Conservation (phyloP, 2,329 filamentous ascomycete genomes). For the Botrytis cinerea region DNA sequence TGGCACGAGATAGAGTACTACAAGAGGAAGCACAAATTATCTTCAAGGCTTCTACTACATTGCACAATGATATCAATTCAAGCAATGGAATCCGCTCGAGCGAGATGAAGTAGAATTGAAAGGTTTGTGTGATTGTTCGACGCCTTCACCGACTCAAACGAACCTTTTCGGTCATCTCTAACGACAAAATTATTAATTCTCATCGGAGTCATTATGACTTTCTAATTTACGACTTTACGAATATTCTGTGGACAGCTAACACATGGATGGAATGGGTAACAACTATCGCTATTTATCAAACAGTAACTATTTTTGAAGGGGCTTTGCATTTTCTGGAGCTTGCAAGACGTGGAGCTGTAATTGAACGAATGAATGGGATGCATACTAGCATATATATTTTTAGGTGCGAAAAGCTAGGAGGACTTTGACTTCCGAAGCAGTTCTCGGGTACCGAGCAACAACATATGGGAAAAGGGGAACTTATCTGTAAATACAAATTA, state of each 20-base stretch:
- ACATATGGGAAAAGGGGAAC: slow-evolving; percentile 5
- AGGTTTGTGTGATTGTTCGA: not conserved
- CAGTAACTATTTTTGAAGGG: slow-evolving; percentile 11
- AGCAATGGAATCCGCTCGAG: not conserved
- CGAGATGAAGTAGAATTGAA: slow-evolving; percentile 1
- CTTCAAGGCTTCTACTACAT: not conserved
- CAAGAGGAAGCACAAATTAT: not conserved
- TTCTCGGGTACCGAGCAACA: not conserved
- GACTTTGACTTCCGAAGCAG: not conserved
- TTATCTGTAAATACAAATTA: slow-evolving; percentile 20
- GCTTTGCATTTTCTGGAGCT: slow-evolving; percentile 13
- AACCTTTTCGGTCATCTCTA: not conserved
- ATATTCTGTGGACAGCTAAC: not conserved
- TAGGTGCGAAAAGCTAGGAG: slow-evolving; percentile 5
- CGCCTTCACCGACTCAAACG: not conserved
- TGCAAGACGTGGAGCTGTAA: not conserved
- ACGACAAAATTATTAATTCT: slow-evolving; percentile 12
- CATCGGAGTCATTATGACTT: not conserved
- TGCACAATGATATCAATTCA: not conserved
- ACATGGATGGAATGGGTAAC: slow-evolving; percentile 14
- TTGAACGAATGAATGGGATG: not conserved
- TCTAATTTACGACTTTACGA: slow-evolving; percentile 5
- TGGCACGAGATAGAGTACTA: slow-evolving; percentile 19
- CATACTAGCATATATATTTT: slow-evolving; percentile 20
- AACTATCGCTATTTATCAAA: slow-evolving; percentile 20